A percentile compares a stretch with the other conserved stretches of the same genome.
Conservation (phyloP, 192 early-diverging fungal genomes). For the Anaeromyces robustus region DNA sequence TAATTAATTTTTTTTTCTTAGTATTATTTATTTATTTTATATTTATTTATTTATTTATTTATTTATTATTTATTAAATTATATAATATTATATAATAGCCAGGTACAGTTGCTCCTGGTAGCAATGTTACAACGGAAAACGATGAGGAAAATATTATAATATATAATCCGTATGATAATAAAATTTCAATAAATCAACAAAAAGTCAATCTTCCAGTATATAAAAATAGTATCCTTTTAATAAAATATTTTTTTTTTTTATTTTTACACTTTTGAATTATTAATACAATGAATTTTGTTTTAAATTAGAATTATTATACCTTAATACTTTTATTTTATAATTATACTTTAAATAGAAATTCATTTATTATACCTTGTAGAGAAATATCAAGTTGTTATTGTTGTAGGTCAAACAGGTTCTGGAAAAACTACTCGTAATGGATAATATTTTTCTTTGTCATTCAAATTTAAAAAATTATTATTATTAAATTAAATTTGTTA, state of each 20-base stretch:
- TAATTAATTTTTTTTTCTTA: too few relatives aligned
- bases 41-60: too few relatives aligned
- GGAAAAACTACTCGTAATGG: slow-evolving; percentile 67
- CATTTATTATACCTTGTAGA: slow-evolving; percentile 52
- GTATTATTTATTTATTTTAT: too few relatives aligned
- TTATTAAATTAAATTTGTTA: not conserved
- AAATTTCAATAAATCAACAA: not conserved
- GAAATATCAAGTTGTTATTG: slow-evolving; percentile 46
- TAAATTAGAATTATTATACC: too few relatives aligned
- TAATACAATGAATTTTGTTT: too few relatives aligned
- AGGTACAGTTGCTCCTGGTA: not conserved
- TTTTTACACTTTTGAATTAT: too few relatives aligned
- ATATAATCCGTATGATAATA: not conserved
- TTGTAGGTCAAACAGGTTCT: slow-evolving; percentile 64
- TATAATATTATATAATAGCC: not conserved
- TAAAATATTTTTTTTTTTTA: too few relatives aligned
- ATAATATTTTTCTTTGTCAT: not conserved
- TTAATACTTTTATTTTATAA: too few relatives aligned
- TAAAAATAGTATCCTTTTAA: not conserved
- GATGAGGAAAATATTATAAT: not conserved
- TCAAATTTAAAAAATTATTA: too few relatives aligned
- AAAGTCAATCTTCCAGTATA: not conserved
- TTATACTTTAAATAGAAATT: slow-evolving; percentile 11
- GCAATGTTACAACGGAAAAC: not conserved
- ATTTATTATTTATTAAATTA: too few relatives aligned